Conservation (phyloP, 2,329 filamentous ascomycete genomes). For the Dactylonectria macrodidyma region DNA sequence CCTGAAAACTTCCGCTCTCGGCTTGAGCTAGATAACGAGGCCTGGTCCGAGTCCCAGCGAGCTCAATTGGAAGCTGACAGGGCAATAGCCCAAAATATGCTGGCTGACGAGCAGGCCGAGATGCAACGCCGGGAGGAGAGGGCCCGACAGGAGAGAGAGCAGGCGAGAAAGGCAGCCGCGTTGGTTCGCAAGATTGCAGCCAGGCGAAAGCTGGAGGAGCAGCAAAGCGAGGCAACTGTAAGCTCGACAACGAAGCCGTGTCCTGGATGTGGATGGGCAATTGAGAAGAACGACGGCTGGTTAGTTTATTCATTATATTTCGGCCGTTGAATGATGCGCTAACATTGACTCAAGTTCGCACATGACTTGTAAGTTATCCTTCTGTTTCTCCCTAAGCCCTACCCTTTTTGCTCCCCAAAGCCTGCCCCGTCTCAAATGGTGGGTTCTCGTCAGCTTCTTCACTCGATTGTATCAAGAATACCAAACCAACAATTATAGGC, state of each 20-base stretch:
- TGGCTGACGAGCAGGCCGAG: conserved; percentile 51
- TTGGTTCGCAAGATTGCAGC: conserved; percentile 46
- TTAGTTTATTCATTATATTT: conserved; percentile 47
- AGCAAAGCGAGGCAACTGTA: conserved; percentile 49
- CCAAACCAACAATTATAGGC: conserved; percentile 49
- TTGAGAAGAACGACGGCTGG: conserved; percentile 60
- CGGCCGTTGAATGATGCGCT: conserved; percentile 33
- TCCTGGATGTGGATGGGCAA: conserved; percentile 55
- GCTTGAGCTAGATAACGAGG: conserved; percentile 54
- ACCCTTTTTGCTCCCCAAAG: conserved; percentile 13
- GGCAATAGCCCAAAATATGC: conserved; percentile 51
- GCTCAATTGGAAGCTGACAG: conserved; percentile 64
- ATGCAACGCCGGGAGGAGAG: conserved; percentile 41
- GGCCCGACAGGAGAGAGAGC: conserved; percentile 42
- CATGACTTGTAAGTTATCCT: conserved; percentile 58
- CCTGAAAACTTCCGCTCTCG: conserved; percentile 56
- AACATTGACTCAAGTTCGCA: conserved; percentile 52
- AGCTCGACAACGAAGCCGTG: conserved; percentile 55
- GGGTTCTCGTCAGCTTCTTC: conserved; percentile 27
- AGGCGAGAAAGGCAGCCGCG: conserved; percentile 46
- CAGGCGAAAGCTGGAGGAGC: conserved; percentile 54
- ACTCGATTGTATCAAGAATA: conserved; percentile 4
- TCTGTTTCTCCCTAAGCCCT: conserved; percentile 4
- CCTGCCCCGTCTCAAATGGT: conserved; percentile 30
- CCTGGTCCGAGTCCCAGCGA: conserved; percentile 57